A percentile compares a stretch with the other conserved stretches of the same genome.
Evolutionary conservation across 139 green algal genomes (phyloP).

Genomic region (Dunaliella sp.): DNA sequence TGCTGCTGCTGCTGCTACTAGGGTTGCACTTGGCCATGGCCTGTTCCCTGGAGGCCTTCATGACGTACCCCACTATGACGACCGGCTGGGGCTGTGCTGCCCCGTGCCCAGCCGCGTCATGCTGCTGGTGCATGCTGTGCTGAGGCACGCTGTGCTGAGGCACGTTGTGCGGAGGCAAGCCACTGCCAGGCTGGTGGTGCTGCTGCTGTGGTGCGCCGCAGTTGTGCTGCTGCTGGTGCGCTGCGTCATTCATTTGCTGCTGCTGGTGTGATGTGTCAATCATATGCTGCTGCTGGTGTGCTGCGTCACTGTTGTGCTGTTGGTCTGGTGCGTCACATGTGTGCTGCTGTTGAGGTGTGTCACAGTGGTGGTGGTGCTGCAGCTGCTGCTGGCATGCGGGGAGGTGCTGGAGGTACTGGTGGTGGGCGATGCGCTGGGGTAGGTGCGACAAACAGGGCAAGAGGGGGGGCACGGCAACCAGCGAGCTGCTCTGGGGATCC

Average conservation of each 20-base stretch:
- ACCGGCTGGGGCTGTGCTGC: neutral
- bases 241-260: neutral
- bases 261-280: no score
- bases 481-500: neutral
- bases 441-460: neutral
- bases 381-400: no score
- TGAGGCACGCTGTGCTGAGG: neutral
- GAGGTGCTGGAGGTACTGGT: neutral
- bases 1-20: neutral
- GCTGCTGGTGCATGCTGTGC: neutral
- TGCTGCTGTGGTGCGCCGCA: no score
- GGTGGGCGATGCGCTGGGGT: neutral
- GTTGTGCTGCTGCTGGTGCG: no score
- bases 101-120: neutral
- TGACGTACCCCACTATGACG: conserved; percentile 34
- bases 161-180: neutral
- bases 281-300: no score
- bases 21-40: conserved; percentile 21
- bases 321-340: no score
- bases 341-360: neutral
- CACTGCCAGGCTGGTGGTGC: no score
- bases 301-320: neutral
- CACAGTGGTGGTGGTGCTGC: neutral
- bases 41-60: conserved; percentile 44
- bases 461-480: neutral